Percentiles rank a stretch among this genome's conserved stretches.
Evolutionary conservation across 805 yeast genomes (phyloP).

Genomic region (Suhomyces sp.): DNA sequence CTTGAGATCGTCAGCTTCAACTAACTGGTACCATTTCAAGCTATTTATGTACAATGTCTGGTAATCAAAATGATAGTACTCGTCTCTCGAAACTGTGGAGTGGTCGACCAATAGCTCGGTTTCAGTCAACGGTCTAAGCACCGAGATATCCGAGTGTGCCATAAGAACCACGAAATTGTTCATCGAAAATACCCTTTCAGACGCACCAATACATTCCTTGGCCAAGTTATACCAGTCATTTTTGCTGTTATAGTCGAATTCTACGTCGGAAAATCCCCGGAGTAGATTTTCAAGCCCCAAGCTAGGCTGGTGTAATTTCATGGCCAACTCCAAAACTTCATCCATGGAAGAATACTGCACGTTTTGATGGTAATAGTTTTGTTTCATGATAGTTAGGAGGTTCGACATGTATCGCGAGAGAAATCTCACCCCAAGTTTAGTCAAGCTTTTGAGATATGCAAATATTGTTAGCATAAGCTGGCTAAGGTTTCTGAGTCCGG

Average conservation of each 20-base stretch:
- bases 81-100: conserved; percentile 24
- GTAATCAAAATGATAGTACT: conserved; percentile 45
- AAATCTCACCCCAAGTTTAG: conserved; percentile 5
- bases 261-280: conserved; percentile 38
- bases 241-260: conserved; percentile 29
- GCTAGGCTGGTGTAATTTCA: conserved; percentile 28
- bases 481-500: conserved; percentile 40
- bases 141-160: neutral
- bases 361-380: conserved; percentile 42
- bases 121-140: conserved; percentile 4
- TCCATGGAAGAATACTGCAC: conserved; percentile 38
- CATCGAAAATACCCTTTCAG: conserved; percentile 22
- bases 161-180: neutral
- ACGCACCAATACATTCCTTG: conserved; percentile 27
- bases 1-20: neutral
- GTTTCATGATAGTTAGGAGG: conserved; percentile 42
- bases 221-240: conserved; percentile 46
- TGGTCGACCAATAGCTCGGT: neutral
- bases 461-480: conserved; percentile 35
- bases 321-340: conserved; percentile 45
- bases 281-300: conserved; percentile 40
- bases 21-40: neutral
- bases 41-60: conserved; percentile 6
- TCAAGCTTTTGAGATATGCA: conserved; percentile 18
- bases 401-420: conserved; percentile 47